Evolutionary conservation across 306 rosid species (phyloP).

Genomic region (Hippophae gyantsensis): DNA sequence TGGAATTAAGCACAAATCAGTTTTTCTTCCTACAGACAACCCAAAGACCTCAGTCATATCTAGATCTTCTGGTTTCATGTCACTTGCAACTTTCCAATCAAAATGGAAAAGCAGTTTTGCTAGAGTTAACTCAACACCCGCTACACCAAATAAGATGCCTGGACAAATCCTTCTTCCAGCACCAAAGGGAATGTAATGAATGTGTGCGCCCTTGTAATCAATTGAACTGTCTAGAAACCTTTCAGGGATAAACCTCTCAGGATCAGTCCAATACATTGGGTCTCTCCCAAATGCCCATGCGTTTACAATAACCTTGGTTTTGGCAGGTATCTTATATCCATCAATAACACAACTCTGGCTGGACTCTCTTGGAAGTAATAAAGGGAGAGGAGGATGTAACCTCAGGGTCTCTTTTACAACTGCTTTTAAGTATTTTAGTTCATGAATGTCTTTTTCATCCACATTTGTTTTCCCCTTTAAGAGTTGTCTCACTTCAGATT

Average conservation of each 20-base stretch:
- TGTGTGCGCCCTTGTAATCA: constrained; percentile 9
- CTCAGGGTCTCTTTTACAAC: constrained; percentile 15
- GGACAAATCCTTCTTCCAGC: constrained; percentile 22
- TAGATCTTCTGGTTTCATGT: constrained; percentile 6
- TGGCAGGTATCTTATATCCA: constrained; percentile 19
- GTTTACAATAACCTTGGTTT: constrained; percentile 19
- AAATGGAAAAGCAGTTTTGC: constrained; percentile 17
- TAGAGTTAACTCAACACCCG: constrained; percentile 14
- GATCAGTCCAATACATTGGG: constrained; percentile 15
- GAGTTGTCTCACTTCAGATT: constrained; percentile 16
- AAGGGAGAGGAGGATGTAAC: constrained; percentile 17
- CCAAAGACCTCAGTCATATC: constrained; percentile 21
- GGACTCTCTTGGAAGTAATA: constrained; percentile 14
- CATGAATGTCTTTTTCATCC: constrained; percentile 6
- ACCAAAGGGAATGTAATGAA: constrained; percentile 14
- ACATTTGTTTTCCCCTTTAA: not conserved
- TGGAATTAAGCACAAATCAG: constrained; percentile 10
- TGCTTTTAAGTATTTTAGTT: constrained; percentile 12
- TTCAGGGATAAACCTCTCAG: constrained; percentile 18
- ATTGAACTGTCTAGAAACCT: constrained; percentile 16
- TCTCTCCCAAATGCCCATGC: constrained; percentile 25
- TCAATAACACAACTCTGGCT: constrained; percentile 9
- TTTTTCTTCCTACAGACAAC: not conserved
- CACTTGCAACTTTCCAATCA: constrained; percentile 15
- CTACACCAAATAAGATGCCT: constrained; percentile 6